These are phyloP conservation scores for Rhododendron ovatum DNA, from an alignment of 148 eudicot species.

Conservation along the genomic window DNA sequence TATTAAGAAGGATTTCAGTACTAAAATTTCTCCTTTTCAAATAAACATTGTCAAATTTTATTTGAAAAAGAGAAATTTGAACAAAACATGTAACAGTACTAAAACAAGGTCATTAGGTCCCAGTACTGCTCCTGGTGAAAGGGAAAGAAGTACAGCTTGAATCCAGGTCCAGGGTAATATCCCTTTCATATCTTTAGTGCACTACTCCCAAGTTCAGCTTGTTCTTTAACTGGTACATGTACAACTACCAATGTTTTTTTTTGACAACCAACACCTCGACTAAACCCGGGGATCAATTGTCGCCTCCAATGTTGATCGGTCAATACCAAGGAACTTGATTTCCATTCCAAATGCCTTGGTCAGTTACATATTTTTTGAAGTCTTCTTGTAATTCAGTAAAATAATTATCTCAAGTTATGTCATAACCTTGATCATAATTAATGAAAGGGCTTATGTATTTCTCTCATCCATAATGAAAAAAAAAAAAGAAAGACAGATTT, in stretches of 20 bases:
- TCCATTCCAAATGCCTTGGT: background rate
- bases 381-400: background rate
- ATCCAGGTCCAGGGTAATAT: too few relatives aligned
- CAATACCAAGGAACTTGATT: background rate
- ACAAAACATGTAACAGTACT: background rate
- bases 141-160: too few relatives aligned
- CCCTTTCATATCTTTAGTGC: background rate
- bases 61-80: too few relatives aligned
- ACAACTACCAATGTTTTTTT: background rate
- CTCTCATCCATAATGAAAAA: background rate
- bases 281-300: too few relatives aligned
- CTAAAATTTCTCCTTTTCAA: background rate
- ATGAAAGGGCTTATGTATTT: background rate
- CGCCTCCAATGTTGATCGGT: background rate
- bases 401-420: background rate
- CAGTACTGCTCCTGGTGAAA: too few relatives aligned
- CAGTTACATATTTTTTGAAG: background rate
- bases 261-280: background rate
- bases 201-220: background rate
- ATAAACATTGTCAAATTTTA: too few relatives aligned
- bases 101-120: background rate
- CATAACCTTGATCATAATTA: background rate
- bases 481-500: background rate
- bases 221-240: background rate
- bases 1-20: background rate